phyloP scores from a whole-genome alignment of 768 basidiomycete genomes.

The Trametes meyenii region DNA sequence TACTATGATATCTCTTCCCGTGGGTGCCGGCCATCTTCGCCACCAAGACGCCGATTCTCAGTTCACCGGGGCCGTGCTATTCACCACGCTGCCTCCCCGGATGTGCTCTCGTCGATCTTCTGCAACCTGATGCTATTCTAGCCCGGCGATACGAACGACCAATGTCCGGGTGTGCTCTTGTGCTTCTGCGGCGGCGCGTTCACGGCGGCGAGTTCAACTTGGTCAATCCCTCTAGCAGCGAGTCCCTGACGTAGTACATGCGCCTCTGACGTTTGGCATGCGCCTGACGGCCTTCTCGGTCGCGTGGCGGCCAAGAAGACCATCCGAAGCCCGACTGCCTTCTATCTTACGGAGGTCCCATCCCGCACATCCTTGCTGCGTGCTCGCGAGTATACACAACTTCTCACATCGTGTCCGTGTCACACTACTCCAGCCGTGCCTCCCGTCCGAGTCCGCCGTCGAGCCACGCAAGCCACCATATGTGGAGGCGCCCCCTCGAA shows the following conservation, averaged over 20 bases:
- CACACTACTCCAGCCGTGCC: background rate
- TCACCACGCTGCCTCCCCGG: background rate
- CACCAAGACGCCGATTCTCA: slow-evolving; percentile 1
- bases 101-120: slow-evolving; percentile 17
- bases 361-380: no score
- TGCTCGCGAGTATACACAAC: background rate
- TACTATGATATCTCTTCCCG: slow-evolving; percentile 21
- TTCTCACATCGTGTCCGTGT: slow-evolving; percentile 1
- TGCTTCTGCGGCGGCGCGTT: background rate
- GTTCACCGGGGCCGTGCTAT: slow-evolving; percentile 6
- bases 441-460: no score
- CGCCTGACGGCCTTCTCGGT: slow-evolving; percentile 13
- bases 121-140: background rate
- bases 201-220: background rate
- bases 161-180: background rate
- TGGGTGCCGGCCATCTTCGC: slow-evolving; percentile 15
- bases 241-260: background rate
- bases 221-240: background rate
- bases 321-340: background rate
- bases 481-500: no score
- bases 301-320: slow-evolving; percentile 2
- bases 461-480: no score
- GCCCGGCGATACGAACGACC: background rate
- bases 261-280: slow-evolving; percentile 12
- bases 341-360: no score